Evolutionary conservation across 164 flowering plant species (phyloP).

Genomic region (Magnolia changhungtana): DNA sequence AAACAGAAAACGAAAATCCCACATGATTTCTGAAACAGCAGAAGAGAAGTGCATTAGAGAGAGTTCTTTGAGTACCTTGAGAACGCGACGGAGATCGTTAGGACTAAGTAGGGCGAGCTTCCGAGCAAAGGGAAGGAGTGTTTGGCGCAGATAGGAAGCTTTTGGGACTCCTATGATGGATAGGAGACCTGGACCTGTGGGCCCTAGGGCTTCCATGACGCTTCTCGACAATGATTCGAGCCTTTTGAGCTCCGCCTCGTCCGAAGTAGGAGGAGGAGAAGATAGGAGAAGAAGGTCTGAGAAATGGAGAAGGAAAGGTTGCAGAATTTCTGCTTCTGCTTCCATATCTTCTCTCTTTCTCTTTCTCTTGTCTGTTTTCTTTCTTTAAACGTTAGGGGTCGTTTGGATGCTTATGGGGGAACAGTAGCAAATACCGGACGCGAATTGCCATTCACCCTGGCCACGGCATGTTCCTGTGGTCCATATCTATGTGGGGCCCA

Average conservation of each 20-base stretch:
- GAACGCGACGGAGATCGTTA: slow-evolving; percentile 50
- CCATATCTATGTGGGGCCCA: too few species aligned
- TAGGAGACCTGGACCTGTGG: slow-evolving; percentile 74
- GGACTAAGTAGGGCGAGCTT: slow-evolving; percentile 59
- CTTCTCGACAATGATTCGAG: slow-evolving; percentile 35
- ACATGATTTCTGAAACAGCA: not conserved
- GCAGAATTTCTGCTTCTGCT: slow-evolving; percentile 26
- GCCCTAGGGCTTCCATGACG: slow-evolving; percentile 75
- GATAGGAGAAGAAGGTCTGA: slow-evolving; percentile 52
- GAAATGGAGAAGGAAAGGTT: slow-evolving; percentile 45
- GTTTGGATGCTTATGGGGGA: too few species aligned
- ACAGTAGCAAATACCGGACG: too few species aligned
- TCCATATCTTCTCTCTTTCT: slow-evolving; percentile 13
- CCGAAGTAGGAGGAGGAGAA: slow-evolving; percentile 10
- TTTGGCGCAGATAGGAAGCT: slow-evolving; percentile 41
- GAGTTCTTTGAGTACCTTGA: slow-evolving; percentile 45
- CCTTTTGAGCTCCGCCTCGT: slow-evolving; percentile 24
- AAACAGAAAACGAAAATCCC: not conserved
- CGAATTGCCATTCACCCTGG: too few species aligned
- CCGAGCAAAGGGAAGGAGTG: slow-evolving; percentile 68
- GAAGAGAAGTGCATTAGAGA: not conserved
- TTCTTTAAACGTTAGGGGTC: too few species aligned
- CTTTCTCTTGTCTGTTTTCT: not conserved
- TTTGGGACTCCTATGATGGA: slow-evolving; percentile 55
- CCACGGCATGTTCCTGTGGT: too few species aligned